A percentile compares a stretch with the other conserved stretches of the same genome.
Evolutionary conservation across 2,329 filamentous ascomycete genomes (phyloP).

Genomic region (Neofusicoccum umdonicola): DNA sequence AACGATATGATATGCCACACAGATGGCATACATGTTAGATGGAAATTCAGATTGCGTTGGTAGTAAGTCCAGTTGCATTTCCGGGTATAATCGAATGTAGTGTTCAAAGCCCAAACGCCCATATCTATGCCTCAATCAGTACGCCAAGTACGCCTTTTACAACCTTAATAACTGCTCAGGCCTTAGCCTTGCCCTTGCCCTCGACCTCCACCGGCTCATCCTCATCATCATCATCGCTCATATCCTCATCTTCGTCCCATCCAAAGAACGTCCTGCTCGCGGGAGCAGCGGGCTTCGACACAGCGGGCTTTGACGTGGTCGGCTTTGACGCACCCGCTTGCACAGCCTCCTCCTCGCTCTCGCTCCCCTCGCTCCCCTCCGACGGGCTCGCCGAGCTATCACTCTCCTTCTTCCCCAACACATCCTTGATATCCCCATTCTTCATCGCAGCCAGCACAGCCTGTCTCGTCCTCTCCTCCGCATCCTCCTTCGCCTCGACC

Average conservation of each 20-base stretch:
- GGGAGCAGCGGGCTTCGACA: conserved; percentile 24
- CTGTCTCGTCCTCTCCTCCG: conserved; percentile 75
- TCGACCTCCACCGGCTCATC: conserved; percentile 42
- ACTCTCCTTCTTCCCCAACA: conserved; percentile 46
- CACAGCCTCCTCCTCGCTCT: conserved; percentile 28
- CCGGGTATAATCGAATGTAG: conserved; percentile 1
- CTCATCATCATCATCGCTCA: conserved; percentile 48
- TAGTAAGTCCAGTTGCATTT: not conserved
- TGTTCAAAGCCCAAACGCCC: not conserved
- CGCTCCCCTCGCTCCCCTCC: conserved; percentile 16
- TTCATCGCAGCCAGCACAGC: conserved; percentile 71
- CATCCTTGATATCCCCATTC: conserved; percentile 50
- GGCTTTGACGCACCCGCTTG: conserved; percentile 28
- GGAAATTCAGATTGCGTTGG: not conserved
- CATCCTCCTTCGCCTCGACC: conserved; percentile 93
- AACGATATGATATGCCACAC: no score
- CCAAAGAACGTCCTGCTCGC: conserved; percentile 61
- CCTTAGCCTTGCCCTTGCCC: conserved; percentile 42
- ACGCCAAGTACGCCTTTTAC: not conserved
- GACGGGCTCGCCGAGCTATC: conserved; percentile 27
- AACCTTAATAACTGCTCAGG: not conserved
- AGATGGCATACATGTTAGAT: not conserved
- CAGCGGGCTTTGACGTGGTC: conserved; percentile 17
- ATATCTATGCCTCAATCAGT: not conserved
- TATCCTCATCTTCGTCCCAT: conserved; percentile 71